These are phyloP conservation scores for Populus hybrid DNA, from an alignment of 441 rosid species.

Conservation along the genomic window DNA sequence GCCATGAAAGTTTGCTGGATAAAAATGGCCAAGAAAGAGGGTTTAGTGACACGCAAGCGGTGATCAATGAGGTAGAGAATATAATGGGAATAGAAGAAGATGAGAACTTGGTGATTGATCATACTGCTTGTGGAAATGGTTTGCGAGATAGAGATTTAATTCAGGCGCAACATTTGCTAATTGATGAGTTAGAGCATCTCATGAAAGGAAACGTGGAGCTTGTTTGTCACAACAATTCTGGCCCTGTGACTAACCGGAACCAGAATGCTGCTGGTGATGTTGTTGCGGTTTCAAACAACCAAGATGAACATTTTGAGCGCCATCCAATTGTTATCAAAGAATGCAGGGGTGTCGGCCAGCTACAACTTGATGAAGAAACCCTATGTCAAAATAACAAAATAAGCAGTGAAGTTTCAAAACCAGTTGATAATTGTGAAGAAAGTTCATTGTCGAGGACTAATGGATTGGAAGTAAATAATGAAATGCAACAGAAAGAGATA, in stretches of 20 bases:
- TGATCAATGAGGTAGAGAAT: constrained; percentile 35
- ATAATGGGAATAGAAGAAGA: constrained; percentile 31
- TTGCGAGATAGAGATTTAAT: constrained; percentile 28
- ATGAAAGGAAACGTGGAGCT: constrained; percentile 36
- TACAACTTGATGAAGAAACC: constrained; percentile 27
- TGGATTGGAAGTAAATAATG: constrained; percentile 26
- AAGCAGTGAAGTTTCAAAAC: constrained; percentile 27
- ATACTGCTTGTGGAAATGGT: constrained; percentile 27
- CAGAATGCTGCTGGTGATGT: constrained; percentile 19
- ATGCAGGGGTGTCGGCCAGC: constrained; percentile 14
- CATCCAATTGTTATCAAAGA: constrained; percentile 25
- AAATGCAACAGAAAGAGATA: constrained; percentile 31
- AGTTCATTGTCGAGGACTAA: constrained; percentile 16
- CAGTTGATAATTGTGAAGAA: constrained; percentile 15
- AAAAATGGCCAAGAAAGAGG: constrained; percentile 12
- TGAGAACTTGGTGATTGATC: constrained; percentile 18
- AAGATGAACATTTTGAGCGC: constrained; percentile 26
- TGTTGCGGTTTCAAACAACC: constrained; percentile 23
- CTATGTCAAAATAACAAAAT: constrained; percentile 13
- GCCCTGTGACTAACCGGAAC: constrained; percentile 20
- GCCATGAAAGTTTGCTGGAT: constrained; percentile 8
- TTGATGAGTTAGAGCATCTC: constrained; percentile 47
- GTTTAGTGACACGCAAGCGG: constrained; percentile 24
- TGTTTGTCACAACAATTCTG: constrained; percentile 27
- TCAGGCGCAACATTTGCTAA: constrained; percentile 33